phyloP scores from a whole-genome alignment of 495 filamentous ascomycete species.

The Aspergillus sclerotioniger region DNA sequence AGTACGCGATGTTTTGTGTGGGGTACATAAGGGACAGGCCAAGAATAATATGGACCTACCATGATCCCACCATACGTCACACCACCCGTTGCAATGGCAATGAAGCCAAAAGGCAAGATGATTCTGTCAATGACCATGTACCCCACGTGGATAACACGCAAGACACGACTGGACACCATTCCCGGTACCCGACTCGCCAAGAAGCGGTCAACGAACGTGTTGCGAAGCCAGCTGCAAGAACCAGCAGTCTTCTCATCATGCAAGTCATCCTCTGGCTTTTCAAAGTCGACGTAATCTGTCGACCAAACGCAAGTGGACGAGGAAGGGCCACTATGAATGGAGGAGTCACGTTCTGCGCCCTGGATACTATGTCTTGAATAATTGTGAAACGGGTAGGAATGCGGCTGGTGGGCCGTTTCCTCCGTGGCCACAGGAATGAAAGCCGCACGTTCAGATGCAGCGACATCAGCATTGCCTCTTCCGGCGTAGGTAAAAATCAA shows the following conservation, averaged over 20 bases:
- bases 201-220: conserved; percentile 47
- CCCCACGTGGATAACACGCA: conserved; percentile 54
- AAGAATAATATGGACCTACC: conserved; percentile 50
- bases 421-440: conserved; percentile 70
- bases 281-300: conserved; percentile 52
- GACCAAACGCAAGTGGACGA: conserved; percentile 51
- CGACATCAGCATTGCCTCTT: conserved; percentile 27
- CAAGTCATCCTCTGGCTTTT: conserved; percentile 53
- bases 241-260: conserved; percentile 29
- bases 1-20: conserved; percentile 6
- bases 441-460: conserved; percentile 39
- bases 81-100: conserved; percentile 58
- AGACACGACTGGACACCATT: conserved; percentile 58
- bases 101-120: conserved; percentile 64
- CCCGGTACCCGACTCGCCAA: conserved; percentile 45
- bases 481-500: conserved; percentile 56
- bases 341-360: conserved; percentile 74
- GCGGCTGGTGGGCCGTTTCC: conserved; percentile 62
- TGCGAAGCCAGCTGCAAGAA: conserved; percentile 45
- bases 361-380: conserved; percentile 88
- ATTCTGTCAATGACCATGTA: conserved; percentile 62
- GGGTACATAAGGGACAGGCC: not conserved
- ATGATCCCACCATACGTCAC: conserved; percentile 71
- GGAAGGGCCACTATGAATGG: conserved; percentile 64
- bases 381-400: conserved; percentile 53